These are phyloP conservation scores for Neopestalotiopsis clavispora DNA, from an alignment of 2,329 filamentous ascomycete genomes.

Conservation along the genomic window DNA sequence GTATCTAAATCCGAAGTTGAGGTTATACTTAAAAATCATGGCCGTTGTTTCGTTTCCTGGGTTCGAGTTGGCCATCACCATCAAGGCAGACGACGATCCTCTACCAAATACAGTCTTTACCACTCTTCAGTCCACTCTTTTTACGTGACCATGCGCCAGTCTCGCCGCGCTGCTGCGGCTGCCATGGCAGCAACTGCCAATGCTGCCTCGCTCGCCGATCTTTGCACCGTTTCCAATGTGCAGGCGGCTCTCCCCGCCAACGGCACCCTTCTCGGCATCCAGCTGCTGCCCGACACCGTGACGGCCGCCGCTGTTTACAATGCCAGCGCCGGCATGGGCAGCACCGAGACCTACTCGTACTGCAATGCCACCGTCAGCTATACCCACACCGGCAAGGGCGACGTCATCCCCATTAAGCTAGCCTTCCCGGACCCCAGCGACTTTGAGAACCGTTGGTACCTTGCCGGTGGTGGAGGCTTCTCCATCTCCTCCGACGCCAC, in stretches of 20 bases:
- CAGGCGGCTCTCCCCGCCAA: constrained; percentile 45
- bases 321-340: constrained; percentile 31
- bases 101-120: background rate
- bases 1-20: constrained; percentile 3
- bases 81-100: background rate
- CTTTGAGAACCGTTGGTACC: constrained; percentile 51
- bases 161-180: constrained; percentile 5
- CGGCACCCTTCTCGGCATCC: constrained; percentile 45
- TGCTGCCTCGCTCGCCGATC: constrained; percentile 41
- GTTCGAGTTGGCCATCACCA: background rate
- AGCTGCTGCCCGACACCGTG: constrained; percentile 45
- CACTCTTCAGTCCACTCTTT: background rate
- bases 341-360: constrained; percentile 34
- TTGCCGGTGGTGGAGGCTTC: constrained; percentile 49
- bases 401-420: constrained; percentile 40
- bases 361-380: constrained; percentile 43
- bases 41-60: background rate
- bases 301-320: constrained; percentile 45
- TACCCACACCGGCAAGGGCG: constrained; percentile 36
- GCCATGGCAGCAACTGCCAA: constrained; percentile 3
- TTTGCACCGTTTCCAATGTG: constrained; percentile 49
- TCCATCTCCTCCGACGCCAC: constrained; percentile 41
- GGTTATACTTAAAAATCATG: constrained; percentile 5
- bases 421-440: constrained; percentile 39
- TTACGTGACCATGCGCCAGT: constrained; percentile 2